Base-by-base conservation (phyloP, 208 protist species). In the Strigomonas culicis region DNA sequence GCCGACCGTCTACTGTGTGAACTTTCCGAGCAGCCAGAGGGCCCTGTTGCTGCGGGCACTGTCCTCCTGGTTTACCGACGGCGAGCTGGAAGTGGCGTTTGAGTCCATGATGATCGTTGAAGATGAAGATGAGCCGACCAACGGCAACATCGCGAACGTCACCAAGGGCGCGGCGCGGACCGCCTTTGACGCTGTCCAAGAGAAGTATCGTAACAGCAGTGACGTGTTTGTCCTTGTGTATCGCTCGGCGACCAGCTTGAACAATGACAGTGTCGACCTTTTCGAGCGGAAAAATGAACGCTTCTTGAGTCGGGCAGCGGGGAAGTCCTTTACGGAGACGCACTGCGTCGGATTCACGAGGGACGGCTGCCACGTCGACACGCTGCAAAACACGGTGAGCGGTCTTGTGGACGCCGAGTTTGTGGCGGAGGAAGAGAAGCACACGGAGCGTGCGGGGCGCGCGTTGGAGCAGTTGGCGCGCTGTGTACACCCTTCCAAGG, bases 341-440 rank as follows among this genome's bases (percentile, higher is more conserved):
- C 86, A 89, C 67, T 84, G 79, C 32, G 50, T 93, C 46, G 86
- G 75, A 21, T 89, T 83, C 66, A 90, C 84, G 7, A 74, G 87
- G 10, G 74, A 92, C 55, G 89, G 89, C n/a, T 68, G 66, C 30
- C 56, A 63, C 7, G 79, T 74, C 17, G 79, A 79, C 41, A 49
- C 84, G 28, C 49, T 92, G n/a, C 56, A 31, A 17, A 72, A 88
- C 43, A 84, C 85, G 24, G 61, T 81, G 19, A 64, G 74, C 32
- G 88, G 88, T 3, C 57, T 81, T 10, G 27, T 95, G 1, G 66
- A 74, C 47, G 77, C 34, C 7, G 34, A 39, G 4, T 39, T 39
- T 4, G 34, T 10, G 4, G 4, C 34, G 4, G 4, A 4, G 34
- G 34, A 39, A 10, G 34, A 39, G 10, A 39, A 39, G 34, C 34